These are phyloP conservation scores for Boletellus deceptivus DNA, from an alignment of 1,284 basidiomycete genomes.

Conservation along the genomic window DNA sequence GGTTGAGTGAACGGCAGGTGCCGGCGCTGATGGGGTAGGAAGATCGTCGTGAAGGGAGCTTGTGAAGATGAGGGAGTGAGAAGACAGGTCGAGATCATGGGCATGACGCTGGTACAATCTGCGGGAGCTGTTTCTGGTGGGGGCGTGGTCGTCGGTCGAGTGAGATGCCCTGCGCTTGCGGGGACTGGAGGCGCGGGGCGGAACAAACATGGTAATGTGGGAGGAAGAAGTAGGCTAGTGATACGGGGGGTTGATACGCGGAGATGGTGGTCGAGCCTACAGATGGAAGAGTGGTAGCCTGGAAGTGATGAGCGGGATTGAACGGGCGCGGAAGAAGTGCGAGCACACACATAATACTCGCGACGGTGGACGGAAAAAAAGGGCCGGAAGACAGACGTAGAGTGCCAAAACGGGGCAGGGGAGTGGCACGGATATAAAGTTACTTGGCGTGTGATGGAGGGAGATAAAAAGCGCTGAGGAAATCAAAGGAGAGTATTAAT, in stretches of 20 bases:
- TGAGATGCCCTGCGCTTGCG: conserved; percentile 18
- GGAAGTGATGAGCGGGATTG: not conserved
- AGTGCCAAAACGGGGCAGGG: too few relatives aligned
- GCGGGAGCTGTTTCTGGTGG: conserved; percentile 7
- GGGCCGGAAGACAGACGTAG: too few relatives aligned
- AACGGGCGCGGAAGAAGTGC: too few relatives aligned
- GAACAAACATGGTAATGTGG: conserved; percentile 18
- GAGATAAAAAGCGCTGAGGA: too few relatives aligned
- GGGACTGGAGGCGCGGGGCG: not conserved
- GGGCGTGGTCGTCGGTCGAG: conserved; percentile 17
- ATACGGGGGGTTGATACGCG: too few relatives aligned
- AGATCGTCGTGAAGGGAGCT: conserved; percentile 12
- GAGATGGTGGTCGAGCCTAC: conserved; percentile 9
- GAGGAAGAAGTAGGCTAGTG: not conserved
- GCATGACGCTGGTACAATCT: conserved; percentile 11
- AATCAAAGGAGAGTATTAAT: too few relatives aligned
- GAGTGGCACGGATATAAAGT: too few relatives aligned
- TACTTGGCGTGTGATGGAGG: too few relatives aligned
- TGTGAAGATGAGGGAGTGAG: conserved; percentile 11
- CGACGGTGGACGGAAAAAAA: too few relatives aligned
- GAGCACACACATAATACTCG: too few relatives aligned
- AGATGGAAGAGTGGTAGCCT: conserved; percentile 20
- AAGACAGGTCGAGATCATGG: conserved; percentile 17
- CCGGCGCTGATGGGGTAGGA: conserved; percentile 2
- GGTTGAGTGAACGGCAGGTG: conserved; percentile 1